These are phyloP conservation scores for Tuber brumale DNA, from an alignment of 495 filamentous ascomycete genomes.

Conservation along the genomic window DNA sequence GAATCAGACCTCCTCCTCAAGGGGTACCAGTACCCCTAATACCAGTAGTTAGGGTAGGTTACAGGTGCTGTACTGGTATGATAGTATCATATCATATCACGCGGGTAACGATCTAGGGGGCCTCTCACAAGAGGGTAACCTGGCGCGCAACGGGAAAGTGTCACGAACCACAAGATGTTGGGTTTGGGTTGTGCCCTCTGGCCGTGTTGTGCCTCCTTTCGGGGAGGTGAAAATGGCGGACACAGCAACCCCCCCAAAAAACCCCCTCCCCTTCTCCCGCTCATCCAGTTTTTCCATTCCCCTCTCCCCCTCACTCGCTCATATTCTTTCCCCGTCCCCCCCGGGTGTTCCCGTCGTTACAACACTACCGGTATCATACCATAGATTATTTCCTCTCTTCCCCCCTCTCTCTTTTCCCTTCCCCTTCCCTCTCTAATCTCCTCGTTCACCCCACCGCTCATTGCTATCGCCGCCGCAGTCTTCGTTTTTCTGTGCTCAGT, in stretches of 20 bases:
- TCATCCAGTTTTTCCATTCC: slow-evolving; percentile 3
- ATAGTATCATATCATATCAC: no score
- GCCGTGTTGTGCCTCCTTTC: no score
- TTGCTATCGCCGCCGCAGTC: neutral
- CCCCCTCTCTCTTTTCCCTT: slow-evolving; percentile 6
- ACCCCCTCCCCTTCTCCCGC: neutral
- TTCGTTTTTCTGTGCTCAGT: neutral
- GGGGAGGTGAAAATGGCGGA: neutral
- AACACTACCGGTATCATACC: slow-evolving; percentile 23
- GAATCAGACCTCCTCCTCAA: no score
- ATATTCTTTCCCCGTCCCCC: slow-evolving; percentile 19
- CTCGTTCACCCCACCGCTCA: neutral
- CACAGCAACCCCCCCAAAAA: neutral
- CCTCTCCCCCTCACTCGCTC: slow-evolving; percentile 18
- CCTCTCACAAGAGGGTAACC: no score
- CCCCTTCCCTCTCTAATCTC: slow-evolving; percentile 6
- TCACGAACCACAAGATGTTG: no score
- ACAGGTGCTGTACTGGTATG: no score
- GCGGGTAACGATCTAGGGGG: no score
- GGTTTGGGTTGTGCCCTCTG: no score
- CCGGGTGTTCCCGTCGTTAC: slow-evolving; percentile 6
- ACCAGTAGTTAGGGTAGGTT: no score
- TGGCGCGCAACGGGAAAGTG: no score
- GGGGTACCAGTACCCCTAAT: no score
- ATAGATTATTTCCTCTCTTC: slow-evolving; percentile 18